These are phyloP conservation scores for Takakia lepidozioides DNA, from an alignment of 225 moss, liverwort and hornwort genomes.

Conservation along the genomic window DNA sequence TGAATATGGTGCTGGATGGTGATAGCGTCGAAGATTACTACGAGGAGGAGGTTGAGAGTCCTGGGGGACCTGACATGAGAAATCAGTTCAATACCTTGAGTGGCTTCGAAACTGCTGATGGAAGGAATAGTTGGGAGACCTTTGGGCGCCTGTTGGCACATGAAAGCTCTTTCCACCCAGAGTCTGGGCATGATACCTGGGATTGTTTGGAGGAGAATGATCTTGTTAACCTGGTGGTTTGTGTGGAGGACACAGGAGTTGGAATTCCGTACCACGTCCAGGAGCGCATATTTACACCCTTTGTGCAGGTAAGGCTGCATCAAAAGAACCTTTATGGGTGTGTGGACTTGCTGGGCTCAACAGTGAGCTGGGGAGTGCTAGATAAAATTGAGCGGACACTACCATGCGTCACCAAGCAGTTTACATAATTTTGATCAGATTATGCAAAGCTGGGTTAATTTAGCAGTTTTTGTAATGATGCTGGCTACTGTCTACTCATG, in stretches of 20 bases:
- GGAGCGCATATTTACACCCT: conserved; percentile 60
- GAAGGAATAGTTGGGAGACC: conserved; percentile 59
- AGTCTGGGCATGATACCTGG: conserved; percentile 30
- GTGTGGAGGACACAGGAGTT: conserved; percentile 67
- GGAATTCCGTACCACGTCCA: conserved; percentile 57
- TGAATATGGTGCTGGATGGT: conserved; percentile 53
- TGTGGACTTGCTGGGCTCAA: no score
- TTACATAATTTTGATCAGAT: no score
- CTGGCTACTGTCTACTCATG: no score
- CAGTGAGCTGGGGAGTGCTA: no score
- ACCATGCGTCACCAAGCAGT: no score
- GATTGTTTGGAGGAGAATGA: conserved; percentile 40
- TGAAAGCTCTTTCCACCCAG: conserved; percentile 26
- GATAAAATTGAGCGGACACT: no score
- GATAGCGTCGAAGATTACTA: conserved; percentile 30
- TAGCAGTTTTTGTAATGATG: no score
- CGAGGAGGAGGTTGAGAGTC: conserved; percentile 58
- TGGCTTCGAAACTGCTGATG: conserved; percentile 54
- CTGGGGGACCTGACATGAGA: conserved; percentile 23
- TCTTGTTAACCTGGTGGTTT: conserved; percentile 47
- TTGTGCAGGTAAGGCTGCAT: conserved; percentile 55
- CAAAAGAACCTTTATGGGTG: no score
- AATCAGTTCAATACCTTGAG: conserved; percentile 51
- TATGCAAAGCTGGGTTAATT: no score
- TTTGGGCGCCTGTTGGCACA: conserved; percentile 44